Base-by-base conservation (phyloP, 2,329 filamentous ascomycete genomes). In the Verticillium nubilum region DNA sequence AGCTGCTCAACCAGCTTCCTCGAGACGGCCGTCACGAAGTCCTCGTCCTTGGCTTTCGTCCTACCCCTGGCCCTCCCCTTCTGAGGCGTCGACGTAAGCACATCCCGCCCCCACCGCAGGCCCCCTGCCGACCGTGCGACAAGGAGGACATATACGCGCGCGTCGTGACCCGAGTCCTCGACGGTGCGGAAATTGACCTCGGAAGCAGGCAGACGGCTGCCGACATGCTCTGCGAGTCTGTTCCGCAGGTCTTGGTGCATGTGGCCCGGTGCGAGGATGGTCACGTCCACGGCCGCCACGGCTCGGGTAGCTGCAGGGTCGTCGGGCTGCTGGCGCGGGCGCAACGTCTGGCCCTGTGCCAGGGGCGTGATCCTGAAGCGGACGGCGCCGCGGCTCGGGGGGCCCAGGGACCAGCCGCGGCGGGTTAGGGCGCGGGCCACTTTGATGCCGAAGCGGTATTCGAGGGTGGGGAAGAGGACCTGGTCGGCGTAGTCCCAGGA, bases 401-500 rank as follows among this genome's bases (percentile, higher is more conserved):
- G 73, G 0, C 82, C 81, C 0, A 72, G 64, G 42, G 75, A 77
- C 85, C 85, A 88, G 10, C 82, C 79, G 7, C 83, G 77, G 23
- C 56, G 63, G 33, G 74, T 70, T 10, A 86, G 66, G 19, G 69
- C 65, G 7, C 82, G 68, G 60, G 81, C 75, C 3, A 84, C 74
- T 1, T 60, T 58, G 47, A 86, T 69, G 1, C 78, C 76, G 58
- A 86, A 85, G 3, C 75, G 74, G 2, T 75, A 72, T 65, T 83
- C 74, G 0, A 88, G 70, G 0, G 76, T 73, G 2, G 85, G 85
- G 31, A 86, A 70, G 1, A 88, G 74, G 0, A 87, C 80, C 65
- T 87, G 85, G 65, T 86, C 82, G 3, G 87, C 71, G 65, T 87
- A 88, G 65, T 88, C 85, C 60, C 77, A 86, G n/a, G 79, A 84